These are phyloP conservation scores for Fistulifera pelliculosa DNA, from an alignment of 108 stramenopile genomes.

Conservation along the genomic window DNA sequence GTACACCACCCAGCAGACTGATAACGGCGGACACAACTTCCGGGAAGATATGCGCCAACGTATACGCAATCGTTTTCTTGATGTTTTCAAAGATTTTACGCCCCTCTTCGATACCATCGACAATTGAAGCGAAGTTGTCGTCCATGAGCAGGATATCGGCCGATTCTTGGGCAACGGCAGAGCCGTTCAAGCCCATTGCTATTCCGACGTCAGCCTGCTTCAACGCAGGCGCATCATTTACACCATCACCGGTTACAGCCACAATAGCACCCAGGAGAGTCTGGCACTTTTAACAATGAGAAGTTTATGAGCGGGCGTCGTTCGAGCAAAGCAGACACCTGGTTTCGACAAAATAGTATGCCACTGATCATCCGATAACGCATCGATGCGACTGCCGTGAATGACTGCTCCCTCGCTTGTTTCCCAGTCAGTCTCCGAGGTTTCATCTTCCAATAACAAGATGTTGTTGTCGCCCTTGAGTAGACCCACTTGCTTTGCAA, in stretches of 20 bases:
- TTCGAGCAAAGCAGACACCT: conserved; percentile 39
- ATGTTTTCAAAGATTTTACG: conserved; percentile 57
- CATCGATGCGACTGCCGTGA: conserved; percentile 6
- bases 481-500: conserved; percentile 10
- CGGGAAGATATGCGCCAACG: conserved; percentile 47
- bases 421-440: neutral
- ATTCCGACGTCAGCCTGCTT: conserved; percentile 92
- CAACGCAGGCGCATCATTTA: conserved; percentile 94
- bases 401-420: neutral
- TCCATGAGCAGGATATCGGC: conserved; percentile 83
- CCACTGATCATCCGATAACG: conserved; percentile 12
- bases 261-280: conserved; percentile 53
- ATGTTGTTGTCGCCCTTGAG: conserved; percentile 35
- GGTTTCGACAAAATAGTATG: conserved; percentile 9
- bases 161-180: conserved; percentile 93
- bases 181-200: conserved; percentile 91
- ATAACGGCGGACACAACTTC: conserved; percentile 58
- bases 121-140: conserved; percentile 53
- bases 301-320: conserved; percentile 84
- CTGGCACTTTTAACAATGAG: conserved; percentile 65
- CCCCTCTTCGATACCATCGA: conserved; percentile 68
- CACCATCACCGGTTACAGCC: conserved; percentile 95
- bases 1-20: neutral
- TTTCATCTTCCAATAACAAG: neutral
- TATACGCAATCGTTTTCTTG: conserved; percentile 70